phyloP scores from a whole-genome alignment of 768 basidiomycete species.

The Leccinum fibrillosum region DNA sequence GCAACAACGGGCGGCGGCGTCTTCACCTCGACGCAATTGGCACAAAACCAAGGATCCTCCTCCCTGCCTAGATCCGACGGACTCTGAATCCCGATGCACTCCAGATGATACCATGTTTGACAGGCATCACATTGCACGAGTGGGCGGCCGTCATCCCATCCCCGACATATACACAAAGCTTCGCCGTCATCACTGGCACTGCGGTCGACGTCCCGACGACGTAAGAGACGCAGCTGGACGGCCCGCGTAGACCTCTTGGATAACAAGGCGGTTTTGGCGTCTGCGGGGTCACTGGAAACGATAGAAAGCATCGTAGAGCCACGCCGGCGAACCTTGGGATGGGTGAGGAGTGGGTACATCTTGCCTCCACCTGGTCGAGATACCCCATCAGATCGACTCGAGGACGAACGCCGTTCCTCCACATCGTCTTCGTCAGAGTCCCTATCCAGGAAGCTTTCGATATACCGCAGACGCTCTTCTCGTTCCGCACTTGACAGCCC shows the following conservation, averaged over 20 bases:
- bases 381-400: constrained; percentile 6
- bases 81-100: constrained; percentile 70
- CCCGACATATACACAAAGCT: constrained; percentile 62
- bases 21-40: constrained; percentile 44
- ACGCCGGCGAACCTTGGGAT: constrained; percentile 31
- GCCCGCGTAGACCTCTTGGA: constrained; percentile 69
- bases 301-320: constrained; percentile 25
- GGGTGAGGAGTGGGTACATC: constrained; percentile 51
- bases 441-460: constrained; percentile 69
- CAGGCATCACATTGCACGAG: constrained; percentile 83
- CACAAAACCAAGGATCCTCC: constrained; percentile 80
- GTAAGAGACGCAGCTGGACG: constrained; percentile 47
- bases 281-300: constrained; percentile 67
- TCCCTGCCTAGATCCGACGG: constrained; percentile 66
- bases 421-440: constrained; percentile 57
- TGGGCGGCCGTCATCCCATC: constrained; percentile 66
- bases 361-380: constrained; percentile 50
- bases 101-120: constrained; percentile 77
- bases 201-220: constrained; percentile 37
- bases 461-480: constrained; percentile 59
- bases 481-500: constrained; percentile 52
- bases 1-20: constrained; percentile 38
- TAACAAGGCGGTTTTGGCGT: constrained; percentile 69
- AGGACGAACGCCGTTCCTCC: constrained; percentile 23
- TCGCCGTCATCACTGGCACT: constrained; percentile 44